phyloP scores from a whole-genome alignment of 805 yeast genomes.

The Monosporozyma siamensis region DNA sequence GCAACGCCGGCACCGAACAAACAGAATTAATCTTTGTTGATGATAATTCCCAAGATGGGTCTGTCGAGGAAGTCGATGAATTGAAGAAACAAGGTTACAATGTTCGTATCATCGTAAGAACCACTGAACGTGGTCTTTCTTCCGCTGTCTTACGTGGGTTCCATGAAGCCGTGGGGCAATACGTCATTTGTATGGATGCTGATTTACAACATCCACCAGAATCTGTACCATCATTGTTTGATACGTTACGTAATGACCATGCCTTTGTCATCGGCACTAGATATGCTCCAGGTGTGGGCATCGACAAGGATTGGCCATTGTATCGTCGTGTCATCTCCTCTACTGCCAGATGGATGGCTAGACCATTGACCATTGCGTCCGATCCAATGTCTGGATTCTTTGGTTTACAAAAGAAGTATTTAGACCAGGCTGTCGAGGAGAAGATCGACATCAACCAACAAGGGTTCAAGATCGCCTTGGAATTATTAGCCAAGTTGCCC shows the following conservation, averaged over 20 bases:
- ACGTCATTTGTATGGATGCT: slow-evolving; percentile 44
- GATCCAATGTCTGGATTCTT: slow-evolving; percentile 49
- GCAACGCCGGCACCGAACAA: slow-evolving; percentile 32
- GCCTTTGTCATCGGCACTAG: slow-evolving; percentile 44
- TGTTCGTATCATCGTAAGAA: slow-evolving; percentile 41
- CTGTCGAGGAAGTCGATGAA: slow-evolving; percentile 42
- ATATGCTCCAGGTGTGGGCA: slow-evolving; percentile 47
- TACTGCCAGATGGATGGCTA: slow-evolving; percentile 41
- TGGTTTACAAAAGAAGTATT: slow-evolving; percentile 40
- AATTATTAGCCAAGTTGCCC: slow-evolving; percentile 39
- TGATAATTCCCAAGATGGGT: slow-evolving; percentile 43
- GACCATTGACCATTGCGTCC: slow-evolving; percentile 41
- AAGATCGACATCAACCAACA: slow-evolving; percentile 32
- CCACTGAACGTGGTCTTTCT: slow-evolving; percentile 41
- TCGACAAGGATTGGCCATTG: slow-evolving; percentile 46
- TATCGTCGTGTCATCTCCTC: slow-evolving; percentile 41
- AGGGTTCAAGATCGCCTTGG: slow-evolving; percentile 44
- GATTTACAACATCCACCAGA: slow-evolving; percentile 48
- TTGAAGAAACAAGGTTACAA: slow-evolving; percentile 39
- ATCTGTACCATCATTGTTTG: slow-evolving; percentile 37
- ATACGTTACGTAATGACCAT: slow-evolving; percentile 30
- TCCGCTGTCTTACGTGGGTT: slow-evolving; percentile 44
- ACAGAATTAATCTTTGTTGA: slow-evolving; percentile 44
- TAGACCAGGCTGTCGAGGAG: slow-evolving; percentile 28
- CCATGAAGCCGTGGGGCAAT: slow-evolving; percentile 38